These are phyloP conservation scores for Coniferiporia weirii DNA, from an alignment of 1,284 basidiomycete species.

Conservation along the genomic window DNA sequence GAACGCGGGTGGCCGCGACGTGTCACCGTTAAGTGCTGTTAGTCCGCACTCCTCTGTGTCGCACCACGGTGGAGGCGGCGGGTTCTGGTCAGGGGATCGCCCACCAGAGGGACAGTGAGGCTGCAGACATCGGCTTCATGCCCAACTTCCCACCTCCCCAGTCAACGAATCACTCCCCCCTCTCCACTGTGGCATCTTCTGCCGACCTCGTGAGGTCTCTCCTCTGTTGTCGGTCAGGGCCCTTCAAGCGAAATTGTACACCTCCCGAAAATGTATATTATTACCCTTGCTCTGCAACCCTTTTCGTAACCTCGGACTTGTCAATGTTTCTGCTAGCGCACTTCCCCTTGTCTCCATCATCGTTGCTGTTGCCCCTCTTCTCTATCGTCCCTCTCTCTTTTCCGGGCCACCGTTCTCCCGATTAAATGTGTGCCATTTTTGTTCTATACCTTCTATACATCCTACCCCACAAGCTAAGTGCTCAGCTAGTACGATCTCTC, in stretches of 20 bases:
- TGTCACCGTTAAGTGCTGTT: conserved; percentile 10
- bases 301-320: not conserved
- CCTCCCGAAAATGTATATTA: not conserved
- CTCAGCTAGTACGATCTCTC: not conserved
- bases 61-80: not conserved
- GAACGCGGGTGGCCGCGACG: not conserved
- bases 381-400: not conserved
- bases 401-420: not conserved
- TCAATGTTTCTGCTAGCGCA: not conserved
- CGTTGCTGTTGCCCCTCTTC: not conserved
- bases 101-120: not conserved
- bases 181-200: too few relatives aligned
- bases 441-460: not conserved
- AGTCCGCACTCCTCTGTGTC: conserved; percentile 7
- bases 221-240: too few relatives aligned
- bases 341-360: not conserved
- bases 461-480: not conserved
- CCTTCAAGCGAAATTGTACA: not conserved
- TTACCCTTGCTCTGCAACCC: not conserved
- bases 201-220: too few relatives aligned
- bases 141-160: too few relatives aligned
- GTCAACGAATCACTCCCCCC: too few relatives aligned
- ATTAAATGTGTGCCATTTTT: not conserved
- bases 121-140: too few relatives aligned
- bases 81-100: not conserved